Base-by-base conservation (phyloP, 164 flowering plant genomes). In the Nymphaea thermarum region DNA sequence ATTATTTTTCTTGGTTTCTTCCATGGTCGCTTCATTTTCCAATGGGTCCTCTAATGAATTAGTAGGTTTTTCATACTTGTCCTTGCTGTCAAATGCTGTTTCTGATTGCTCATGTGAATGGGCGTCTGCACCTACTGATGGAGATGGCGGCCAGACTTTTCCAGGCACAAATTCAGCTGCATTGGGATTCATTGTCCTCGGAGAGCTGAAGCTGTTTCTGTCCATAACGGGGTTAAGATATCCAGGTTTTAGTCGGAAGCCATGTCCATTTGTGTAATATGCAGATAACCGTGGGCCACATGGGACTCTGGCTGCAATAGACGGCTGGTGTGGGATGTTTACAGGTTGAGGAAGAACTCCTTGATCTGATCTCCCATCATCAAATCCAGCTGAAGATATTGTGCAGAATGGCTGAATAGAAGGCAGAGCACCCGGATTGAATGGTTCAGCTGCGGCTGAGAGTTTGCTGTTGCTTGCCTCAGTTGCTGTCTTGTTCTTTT, bases 391-490 rank as follows among this genome's bases (percentile, higher is more conserved):
- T 63, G 71, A 73, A 18, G 83, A 60, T 65, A 73, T 82, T 41
- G 41, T 6, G n/a, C 11, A 62, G 70, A 78, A 68, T 10, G 77
- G 69, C 73, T 69, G 65, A 60, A 73, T 66, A 74, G 79, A 67
- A 63, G 85, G 65, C 18, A 69, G 57, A 44, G 80, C 36, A 41
- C 82, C 79, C 1, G 98, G 98, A 70, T 72, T 86, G 81, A 87
- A 93, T 18, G 98, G 98, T 66, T 71, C 83, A 68, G 98, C 98
- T 51, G 90, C 79, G 66, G 97, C 97, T 14, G 98, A 93, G 64
- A 93, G 94, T 80, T 88, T 89, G 67, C 88, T 85, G 45, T 82
- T 85, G 71, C 83, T 85, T 62, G 77, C 66, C 78, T 81, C 87
- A 17, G 44, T 55, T 25, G 72, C 44, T 59, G 79, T 86, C 44